phyloP scores from a whole-genome alignment of 768 basidiomycete genomes.

The Mycena olivaceomarginata region DNA sequence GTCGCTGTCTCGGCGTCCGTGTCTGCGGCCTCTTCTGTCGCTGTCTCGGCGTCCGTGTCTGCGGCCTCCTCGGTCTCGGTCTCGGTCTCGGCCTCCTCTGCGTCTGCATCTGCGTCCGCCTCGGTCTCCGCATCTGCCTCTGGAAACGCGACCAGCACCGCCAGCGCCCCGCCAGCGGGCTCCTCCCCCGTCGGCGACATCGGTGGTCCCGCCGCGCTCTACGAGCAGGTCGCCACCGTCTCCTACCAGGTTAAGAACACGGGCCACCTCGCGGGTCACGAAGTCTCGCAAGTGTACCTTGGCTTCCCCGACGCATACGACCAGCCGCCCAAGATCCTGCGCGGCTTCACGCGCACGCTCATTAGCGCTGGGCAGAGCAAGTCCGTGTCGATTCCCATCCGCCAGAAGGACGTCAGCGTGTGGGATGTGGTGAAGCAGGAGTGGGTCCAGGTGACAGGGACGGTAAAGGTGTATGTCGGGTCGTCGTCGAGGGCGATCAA shows the following conservation, averaged over 20 bases:
- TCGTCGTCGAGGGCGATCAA: conserved; percentile 48
- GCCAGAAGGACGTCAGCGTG: conserved; percentile 37
- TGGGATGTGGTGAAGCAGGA: conserved; percentile 48
- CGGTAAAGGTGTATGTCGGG: conserved; percentile 56
- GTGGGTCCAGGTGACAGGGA: conserved; percentile 56
- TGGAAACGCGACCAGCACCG: conserved; percentile 40
- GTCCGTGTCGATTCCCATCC: conserved; percentile 42
- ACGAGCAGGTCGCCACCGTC: conserved; percentile 53
- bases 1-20: not conserved
- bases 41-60: not conserved
- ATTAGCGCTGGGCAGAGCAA: conserved; percentile 39
- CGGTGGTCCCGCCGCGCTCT: conserved; percentile 46
- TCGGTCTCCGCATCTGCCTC: not conserved
- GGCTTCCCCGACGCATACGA: conserved; percentile 49
- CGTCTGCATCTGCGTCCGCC: not conserved
- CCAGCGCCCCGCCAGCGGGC: conserved; percentile 9
- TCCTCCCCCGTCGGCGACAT: conserved; percentile 38
- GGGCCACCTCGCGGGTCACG: conserved; percentile 53
- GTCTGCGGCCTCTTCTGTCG: not conserved
- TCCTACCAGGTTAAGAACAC: conserved; percentile 60
- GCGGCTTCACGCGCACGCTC: conserved; percentile 55
- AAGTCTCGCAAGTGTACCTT: conserved; percentile 53
- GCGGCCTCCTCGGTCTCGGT: not conserved
- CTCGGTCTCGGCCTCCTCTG: not conserved
- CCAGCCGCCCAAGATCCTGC: conserved; percentile 56